Base-by-base conservation (phyloP, 2,329 filamentous ascomycete species). In the Pestalotiopsis sp. region DNA sequence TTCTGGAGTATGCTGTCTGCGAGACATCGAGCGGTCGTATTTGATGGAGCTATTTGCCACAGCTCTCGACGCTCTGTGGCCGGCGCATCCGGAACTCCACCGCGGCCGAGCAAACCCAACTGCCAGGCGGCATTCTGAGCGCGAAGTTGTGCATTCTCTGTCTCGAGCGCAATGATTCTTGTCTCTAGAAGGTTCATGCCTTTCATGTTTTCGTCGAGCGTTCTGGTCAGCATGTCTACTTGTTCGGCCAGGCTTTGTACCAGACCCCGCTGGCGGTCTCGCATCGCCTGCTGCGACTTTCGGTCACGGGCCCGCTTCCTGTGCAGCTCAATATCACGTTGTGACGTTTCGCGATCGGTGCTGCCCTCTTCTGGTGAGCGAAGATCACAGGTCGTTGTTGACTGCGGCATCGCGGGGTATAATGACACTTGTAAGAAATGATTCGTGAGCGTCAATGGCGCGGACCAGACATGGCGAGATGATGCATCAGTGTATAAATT, bases 271-370 rank as follows among this genome's bases (percentile, higher is more conserved):
- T 76, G 78, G 13, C 76, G 75, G 67, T 79, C 75, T 5, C 76
- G 74, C 77, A 79, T 79, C 17, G 76, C 76, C 72, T 79, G 77
- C 69, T 78, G 77, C 0, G 75, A 77, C 67, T 76, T 76, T 59
- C 76, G 75, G 66, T 79, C 77, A 25, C 76, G 70, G 3, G 77
- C 77, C 25, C 76, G 73, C 67, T 79, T 79, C 57, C 75, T 73
- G 65, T 76, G 74, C 31, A 77, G 68, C 65, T 77, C 76, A 9
- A 73, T 13, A 4, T 74, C 71, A 14, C 5, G 6, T 4, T 63
- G 60, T 14, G 60, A 63, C 3, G 23, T n/a, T 14, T 23, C 20
- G 2, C 17, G 38, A 6, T 63, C 27, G 4, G 12, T 23, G n/a
- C 12, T 6, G 3, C 27, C 20, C 6, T n/a, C 27, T 4, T 12